Evolutionary conservation across 1,139 yeast species (phyloP).

Genomic region (Taiozyma sp.): DNA sequence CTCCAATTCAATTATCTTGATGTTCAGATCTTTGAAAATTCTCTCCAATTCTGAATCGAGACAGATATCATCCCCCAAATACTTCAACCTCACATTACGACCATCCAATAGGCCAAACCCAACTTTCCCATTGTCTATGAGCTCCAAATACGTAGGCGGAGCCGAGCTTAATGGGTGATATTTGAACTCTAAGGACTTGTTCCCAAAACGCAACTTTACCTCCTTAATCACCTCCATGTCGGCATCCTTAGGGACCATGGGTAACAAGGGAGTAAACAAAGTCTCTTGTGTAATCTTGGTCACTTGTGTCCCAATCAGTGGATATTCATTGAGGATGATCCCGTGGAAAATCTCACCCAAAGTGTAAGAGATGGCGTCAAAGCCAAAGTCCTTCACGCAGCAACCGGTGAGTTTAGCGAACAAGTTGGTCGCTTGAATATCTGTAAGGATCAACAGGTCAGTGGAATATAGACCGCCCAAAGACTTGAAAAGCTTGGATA

Average conservation of each 20-base stretch:
- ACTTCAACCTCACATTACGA: slow-evolving; percentile 28
- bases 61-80: slow-evolving; percentile 12
- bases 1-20: slow-evolving; percentile 13
- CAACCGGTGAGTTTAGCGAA: slow-evolving; percentile 63
- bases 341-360: slow-evolving; percentile 65
- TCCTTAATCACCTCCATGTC: slow-evolving; percentile 26
- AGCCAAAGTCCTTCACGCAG: slow-evolving; percentile 75
- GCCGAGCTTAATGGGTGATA: slow-evolving; percentile 58
- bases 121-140: slow-evolving; percentile 63
- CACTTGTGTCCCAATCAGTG: slow-evolving; percentile 46
- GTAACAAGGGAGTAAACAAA: slow-evolving; percentile 19
- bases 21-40: slow-evolving; percentile 16
- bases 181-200: slow-evolving; percentile 46
- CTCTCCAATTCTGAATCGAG: slow-evolving; percentile 14
- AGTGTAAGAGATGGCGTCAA: slow-evolving; percentile 58
- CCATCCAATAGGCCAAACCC: slow-evolving; percentile 50
- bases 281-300: slow-evolving; percentile 23
- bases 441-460: slow-evolving; percentile 27
- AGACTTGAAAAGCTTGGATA: slow-evolving; percentile 46
- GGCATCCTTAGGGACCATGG: slow-evolving; percentile 22
- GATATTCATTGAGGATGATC: slow-evolving; percentile 59
- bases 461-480: slow-evolving; percentile 39
- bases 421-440: slow-evolving; percentile 18
- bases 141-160: slow-evolving; percentile 64
- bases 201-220: slow-evolving; percentile 41